phyloP scores from a whole-genome alignment of 2,329 filamentous ascomycete species.

The Akanthomyces dipterigenus region DNA sequence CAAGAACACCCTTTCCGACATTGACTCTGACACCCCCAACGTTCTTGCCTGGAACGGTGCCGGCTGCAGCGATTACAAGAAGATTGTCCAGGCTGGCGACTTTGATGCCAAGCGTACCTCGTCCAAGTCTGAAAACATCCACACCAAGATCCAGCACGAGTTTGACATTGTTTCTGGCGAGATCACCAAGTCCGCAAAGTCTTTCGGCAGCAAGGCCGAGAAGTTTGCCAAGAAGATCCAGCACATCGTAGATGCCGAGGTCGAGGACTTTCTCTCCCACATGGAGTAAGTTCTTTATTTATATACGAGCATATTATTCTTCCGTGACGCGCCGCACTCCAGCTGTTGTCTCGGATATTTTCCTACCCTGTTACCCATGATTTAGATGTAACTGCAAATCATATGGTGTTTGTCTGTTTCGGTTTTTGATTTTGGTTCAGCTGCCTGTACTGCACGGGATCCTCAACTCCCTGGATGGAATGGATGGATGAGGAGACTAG shows the following conservation, averaged over 20 bases:
- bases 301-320: not conserved
- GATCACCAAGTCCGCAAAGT: constrained; percentile 47
- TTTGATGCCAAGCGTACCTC: constrained; percentile 51
- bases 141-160: constrained; percentile 53
- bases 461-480: not conserved
- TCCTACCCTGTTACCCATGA: constrained; percentile 2
- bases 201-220: constrained; percentile 49
- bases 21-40: constrained; percentile 84
- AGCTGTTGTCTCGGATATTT: not conserved
- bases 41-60: constrained; percentile 98
- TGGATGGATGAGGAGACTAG: constrained; percentile 5
- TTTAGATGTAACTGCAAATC: constrained; percentile 10
- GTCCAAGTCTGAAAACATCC: constrained; percentile 49
- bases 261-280: constrained; percentile 53
- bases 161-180: constrained; percentile 51
- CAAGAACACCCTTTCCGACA: constrained; percentile 66
- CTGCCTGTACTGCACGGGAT: not conserved
- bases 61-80: constrained; percentile 82
- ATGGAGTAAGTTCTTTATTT: constrained; percentile 27
- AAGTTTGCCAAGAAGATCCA: constrained; percentile 59
- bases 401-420: not conserved
- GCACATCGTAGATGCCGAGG: constrained; percentile 53
- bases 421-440: not conserved
- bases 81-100: constrained; percentile 68
- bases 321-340: not conserved